Percentiles rank a stretch among this genome's conserved stretches.
These are phyloP conservation scores for Leishmania braziliensis DNA, from an alignment of 208 protist species.

Conservation along the genomic window DNA sequence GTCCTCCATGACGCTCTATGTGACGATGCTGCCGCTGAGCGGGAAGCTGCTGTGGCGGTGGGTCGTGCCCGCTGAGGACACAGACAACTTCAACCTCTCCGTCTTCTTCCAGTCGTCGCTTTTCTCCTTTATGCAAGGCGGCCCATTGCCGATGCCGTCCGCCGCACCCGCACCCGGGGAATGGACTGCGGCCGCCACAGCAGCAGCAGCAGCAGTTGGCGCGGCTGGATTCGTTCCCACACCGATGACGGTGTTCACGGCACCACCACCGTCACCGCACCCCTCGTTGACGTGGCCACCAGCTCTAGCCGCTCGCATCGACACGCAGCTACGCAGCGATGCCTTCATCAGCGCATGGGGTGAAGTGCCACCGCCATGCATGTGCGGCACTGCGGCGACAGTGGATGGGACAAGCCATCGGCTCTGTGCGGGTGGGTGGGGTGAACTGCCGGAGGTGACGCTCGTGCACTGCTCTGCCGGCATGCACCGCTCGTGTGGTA, in stretches of 20 bases:
- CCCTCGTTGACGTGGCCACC: conserved; percentile 16
- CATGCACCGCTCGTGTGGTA: conserved; percentile 82
- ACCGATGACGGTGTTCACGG: not conserved
- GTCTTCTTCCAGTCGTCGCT: conserved; percentile 68
- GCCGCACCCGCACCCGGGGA: not conserved
- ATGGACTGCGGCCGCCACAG: not conserved
- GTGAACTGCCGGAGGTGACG: conserved; percentile 13
- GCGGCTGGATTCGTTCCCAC: not conserved
- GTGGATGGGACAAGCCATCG: not conserved
- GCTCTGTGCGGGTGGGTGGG: not conserved
- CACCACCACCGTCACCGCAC: conserved; percentile 1
- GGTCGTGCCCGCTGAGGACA: conserved; percentile 71
- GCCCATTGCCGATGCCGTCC: conserved; percentile 38
- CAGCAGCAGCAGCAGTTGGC: not conserved
- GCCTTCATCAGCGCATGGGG: conserved; percentile 13
- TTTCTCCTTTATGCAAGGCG: conserved; percentile 70
- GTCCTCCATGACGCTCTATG: conserved; percentile 44
- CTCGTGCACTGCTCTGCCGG: conserved; percentile 85
- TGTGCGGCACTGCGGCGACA: conserved; percentile 7
- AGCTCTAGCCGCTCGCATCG: conserved; percentile 8
- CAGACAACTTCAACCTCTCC: conserved; percentile 69
- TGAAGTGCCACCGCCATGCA: conserved; percentile 12
- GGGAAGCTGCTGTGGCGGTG: conserved; percentile 53
- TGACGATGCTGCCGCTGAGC: conserved; percentile 46
- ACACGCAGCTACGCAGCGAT: conserved; percentile 15